Percentiles rank a stretch among this genome's conserved stretches.
These are phyloP conservation scores for Nicotiana benthamiana DNA, from an alignment of 257 asterid species.

Conservation along the genomic window DNA sequence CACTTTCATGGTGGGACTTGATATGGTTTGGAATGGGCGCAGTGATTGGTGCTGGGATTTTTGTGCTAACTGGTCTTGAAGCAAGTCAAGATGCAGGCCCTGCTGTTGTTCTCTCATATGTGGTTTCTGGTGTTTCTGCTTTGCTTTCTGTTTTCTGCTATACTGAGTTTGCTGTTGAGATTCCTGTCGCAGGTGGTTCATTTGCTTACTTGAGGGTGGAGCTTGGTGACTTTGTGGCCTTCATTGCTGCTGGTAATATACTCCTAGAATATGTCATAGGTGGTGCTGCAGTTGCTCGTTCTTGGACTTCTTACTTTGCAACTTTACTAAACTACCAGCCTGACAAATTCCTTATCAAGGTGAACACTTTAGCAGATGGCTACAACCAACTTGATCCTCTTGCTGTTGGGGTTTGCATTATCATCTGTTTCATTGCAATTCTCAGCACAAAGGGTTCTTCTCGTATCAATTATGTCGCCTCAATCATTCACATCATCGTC, in stretches of 20 bases:
- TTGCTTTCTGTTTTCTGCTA: slow-evolving; percentile 55
- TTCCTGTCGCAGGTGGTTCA: slow-evolving; percentile 61
- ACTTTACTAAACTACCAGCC: slow-evolving; percentile 36
- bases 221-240: slow-evolving; percentile 54
- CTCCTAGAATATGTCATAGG: slow-evolving; percentile 45
- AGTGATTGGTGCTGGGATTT: slow-evolving; percentile 59
- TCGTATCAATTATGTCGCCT: slow-evolving; percentile 51
- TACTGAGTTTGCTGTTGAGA: slow-evolving; percentile 58
- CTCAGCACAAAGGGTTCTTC: slow-evolving; percentile 52
- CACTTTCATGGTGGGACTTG: slow-evolving; percentile 60
- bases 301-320: slow-evolving; percentile 58
- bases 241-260: slow-evolving; percentile 49
- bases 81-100: slow-evolving; percentile 45
- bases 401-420: slow-evolving; percentile 25
- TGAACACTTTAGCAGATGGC: slow-evolving; percentile 9
- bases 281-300: slow-evolving; percentile 51
- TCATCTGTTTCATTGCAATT: slow-evolving; percentile 34
- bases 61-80: slow-evolving; percentile 57
- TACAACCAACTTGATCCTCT: slow-evolving; percentile 51
- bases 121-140: slow-evolving; percentile 49
- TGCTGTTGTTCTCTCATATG: slow-evolving; percentile 57
- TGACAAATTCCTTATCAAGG: slow-evolving; percentile 32
- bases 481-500: slow-evolving; percentile 37
- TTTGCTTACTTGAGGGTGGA: slow-evolving; percentile 10
- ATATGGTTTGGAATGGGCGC: slow-evolving; percentile 79